Evolutionary conservation across 805 yeast genomes (phyloP).

Genomic region (Ogataea pini): DNA sequence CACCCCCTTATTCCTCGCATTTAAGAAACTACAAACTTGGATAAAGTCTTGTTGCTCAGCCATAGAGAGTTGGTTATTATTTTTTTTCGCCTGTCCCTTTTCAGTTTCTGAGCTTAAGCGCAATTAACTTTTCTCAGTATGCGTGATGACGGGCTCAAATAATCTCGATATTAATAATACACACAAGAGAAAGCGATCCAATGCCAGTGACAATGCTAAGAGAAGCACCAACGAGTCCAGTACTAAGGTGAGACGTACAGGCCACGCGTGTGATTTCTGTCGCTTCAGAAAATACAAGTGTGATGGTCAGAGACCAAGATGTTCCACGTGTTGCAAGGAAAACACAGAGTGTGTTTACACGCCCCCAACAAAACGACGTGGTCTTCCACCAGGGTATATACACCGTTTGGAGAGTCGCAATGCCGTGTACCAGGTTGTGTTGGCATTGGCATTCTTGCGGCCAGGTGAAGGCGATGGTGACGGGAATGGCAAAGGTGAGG

Average conservation of each 20-base stretch:
- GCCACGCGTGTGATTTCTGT: constrained; percentile 8
- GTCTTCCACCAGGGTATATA: constrained; percentile 6
- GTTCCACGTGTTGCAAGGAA: constrained; percentile 6
- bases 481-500: not conserved
- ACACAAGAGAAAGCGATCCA: constrained; percentile 3
- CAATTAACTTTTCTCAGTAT: not conserved
- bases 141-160: constrained; percentile 3
- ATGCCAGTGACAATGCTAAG: not conserved
- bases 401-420: constrained; percentile 6
- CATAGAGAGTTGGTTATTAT: not conserved
- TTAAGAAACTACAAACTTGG: constrained; percentile 1
- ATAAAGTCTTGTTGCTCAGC: not conserved
- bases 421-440: constrained; percentile 2
- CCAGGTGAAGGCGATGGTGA: not conserved
- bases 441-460: not conserved
- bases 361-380: constrained; percentile 5
- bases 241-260: constrained; percentile 1
- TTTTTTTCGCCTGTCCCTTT: not conserved
- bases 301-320: constrained; percentile 5
- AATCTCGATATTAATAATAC: not conserved
- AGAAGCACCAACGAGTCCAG: not conserved
- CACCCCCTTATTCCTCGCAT: not conserved
- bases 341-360: constrained; percentile 2
- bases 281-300: constrained; percentile 7
- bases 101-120: not conserved